Evolutionary conservation across 768 basidiomycete species (phyloP).

Genomic region (Mycena albidolilacea): DNA sequence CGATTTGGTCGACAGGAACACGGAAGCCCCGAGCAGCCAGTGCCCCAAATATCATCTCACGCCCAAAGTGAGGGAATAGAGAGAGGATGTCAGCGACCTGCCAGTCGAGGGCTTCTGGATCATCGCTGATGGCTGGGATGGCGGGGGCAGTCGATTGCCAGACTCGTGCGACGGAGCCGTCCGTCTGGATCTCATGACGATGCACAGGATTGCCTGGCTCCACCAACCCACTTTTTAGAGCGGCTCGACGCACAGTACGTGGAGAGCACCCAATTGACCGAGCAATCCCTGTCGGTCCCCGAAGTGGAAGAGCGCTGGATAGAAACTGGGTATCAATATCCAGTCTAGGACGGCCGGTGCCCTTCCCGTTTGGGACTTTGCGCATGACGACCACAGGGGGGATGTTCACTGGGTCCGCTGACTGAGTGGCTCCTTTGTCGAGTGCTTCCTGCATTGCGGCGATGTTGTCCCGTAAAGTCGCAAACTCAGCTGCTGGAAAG

Average conservation of each 20-base stretch:
- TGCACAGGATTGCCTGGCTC: slow-evolving; percentile 41
- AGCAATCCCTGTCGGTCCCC: slow-evolving; percentile 24
- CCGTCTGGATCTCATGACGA: slow-evolving; percentile 21
- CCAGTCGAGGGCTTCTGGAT: slow-evolving; percentile 37
- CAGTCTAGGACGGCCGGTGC: neutral
- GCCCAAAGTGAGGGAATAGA: slow-evolving; percentile 7
- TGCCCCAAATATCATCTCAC: slow-evolving; percentile 35
- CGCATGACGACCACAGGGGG: neutral
- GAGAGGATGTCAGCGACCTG: slow-evolving; percentile 6
- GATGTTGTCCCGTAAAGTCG: neutral
- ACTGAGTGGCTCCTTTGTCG: neutral
- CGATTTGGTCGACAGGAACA: slow-evolving; percentile 30
- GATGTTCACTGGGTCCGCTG: neutral
- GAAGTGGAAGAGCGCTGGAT: too few species aligned
- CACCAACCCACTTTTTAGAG: slow-evolving; percentile 42
- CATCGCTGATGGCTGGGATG: slow-evolving; percentile 41
- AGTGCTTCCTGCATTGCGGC: neutral
- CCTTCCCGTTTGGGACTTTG: slow-evolving; percentile 1
- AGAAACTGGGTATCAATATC: neutral
- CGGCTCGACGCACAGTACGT: slow-evolving; percentile 43
- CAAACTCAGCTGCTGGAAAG: slow-evolving; percentile 6
- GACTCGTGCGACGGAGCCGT: slow-evolving; percentile 9
- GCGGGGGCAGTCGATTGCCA: slow-evolving; percentile 33
- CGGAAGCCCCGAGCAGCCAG: slow-evolving; percentile 36
- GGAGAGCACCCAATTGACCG: slow-evolving; percentile 37